These are phyloP conservation scores for Sclerotinia minor DNA, from an alignment of 2,329 filamentous ascomycete genomes.

Conservation along the genomic window DNA sequence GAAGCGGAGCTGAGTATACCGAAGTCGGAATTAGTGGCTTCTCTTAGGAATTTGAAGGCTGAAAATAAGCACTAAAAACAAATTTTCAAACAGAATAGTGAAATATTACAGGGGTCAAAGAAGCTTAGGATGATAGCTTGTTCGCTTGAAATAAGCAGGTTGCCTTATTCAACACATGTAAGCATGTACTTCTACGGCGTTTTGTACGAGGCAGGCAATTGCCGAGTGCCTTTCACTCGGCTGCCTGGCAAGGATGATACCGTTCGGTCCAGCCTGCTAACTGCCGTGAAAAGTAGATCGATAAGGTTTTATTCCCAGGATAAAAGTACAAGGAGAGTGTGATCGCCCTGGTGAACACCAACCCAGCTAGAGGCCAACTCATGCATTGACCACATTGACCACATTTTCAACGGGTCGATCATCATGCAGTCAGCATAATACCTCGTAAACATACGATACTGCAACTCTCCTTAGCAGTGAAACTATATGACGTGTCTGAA, in stretches of 20 bases:
- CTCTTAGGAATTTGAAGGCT: conserved; percentile 32
- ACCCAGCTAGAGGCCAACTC: conserved; percentile 30
- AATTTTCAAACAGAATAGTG: conserved; percentile 13
- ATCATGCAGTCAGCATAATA: conserved; percentile 24
- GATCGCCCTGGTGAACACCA: conserved; percentile 27
- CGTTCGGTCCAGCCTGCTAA: conserved; percentile 29
- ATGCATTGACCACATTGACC: conserved; percentile 30
- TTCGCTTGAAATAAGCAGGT: conserved; percentile 22
- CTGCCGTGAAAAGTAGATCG: conserved; percentile 29
- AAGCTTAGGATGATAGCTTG: conserved; percentile 25
- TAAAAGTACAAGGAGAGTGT: conserved; percentile 26
- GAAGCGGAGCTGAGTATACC: conserved; percentile 33
- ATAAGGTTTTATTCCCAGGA: conserved; percentile 29
- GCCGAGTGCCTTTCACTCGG: conserved; percentile 20
- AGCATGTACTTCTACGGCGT: conserved; percentile 17
- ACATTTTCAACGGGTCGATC: conserved; percentile 24
- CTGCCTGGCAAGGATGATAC: conserved; percentile 20
- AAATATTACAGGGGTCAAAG: conserved; percentile 20
- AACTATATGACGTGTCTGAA: conserved; percentile 24
- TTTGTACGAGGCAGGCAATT: conserved; percentile 18
- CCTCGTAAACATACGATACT: conserved; percentile 28
- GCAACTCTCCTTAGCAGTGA: conserved; percentile 2
- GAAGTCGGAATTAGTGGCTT: conserved; percentile 29
- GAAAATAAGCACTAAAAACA: conserved; percentile 39
- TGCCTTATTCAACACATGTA: conserved; percentile 16